Conservation (phyloP, 2,329 filamentous ascomycete species). For the Knoxdaviesia proteae region DNA sequence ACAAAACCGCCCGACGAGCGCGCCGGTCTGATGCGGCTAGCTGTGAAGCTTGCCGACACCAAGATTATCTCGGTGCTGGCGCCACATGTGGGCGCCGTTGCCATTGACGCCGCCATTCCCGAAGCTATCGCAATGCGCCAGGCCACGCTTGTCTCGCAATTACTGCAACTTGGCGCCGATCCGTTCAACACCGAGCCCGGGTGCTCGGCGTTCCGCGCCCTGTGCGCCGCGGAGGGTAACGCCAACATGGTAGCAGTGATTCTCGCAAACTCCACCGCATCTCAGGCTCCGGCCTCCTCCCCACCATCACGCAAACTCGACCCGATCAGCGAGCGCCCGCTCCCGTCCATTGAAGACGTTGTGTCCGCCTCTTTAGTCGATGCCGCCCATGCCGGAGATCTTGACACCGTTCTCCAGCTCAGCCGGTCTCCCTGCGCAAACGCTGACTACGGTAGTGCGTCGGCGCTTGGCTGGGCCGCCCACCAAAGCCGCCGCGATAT, state of each 20-base stretch:
- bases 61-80: conserved; percentile 33
- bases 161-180: conserved; percentile 30
- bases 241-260: conserved; percentile 25
- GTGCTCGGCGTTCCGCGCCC: conserved; percentile 30
- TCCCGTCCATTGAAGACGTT: background rate
- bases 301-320: background rate
- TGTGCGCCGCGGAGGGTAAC: conserved; percentile 24
- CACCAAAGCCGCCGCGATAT: conserved; percentile 29
- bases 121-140: conserved; percentile 25
- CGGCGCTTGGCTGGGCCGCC: conserved; percentile 30
- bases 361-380: conserved; percentile 19
- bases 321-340: too few relatives aligned
- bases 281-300: too few relatives aligned
- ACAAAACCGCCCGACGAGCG: conserved; percentile 14
- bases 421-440: conserved; percentile 29
- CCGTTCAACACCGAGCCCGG: conserved; percentile 12
- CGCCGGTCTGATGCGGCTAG: conserved; percentile 27
- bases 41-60: conserved; percentile 25
- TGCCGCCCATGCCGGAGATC: conserved; percentile 25
- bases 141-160: conserved; percentile 20
- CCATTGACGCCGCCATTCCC: conserved; percentile 27
- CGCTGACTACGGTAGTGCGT: conserved; percentile 26
- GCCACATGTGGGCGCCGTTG: conserved; percentile 27
- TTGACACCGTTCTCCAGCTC: conserved; percentile 27
- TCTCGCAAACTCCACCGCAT: conserved; percentile 8